Evolutionary conservation across 768 basidiomycete genomes (phyloP).

Genomic region (Boletus sp.): DNA sequence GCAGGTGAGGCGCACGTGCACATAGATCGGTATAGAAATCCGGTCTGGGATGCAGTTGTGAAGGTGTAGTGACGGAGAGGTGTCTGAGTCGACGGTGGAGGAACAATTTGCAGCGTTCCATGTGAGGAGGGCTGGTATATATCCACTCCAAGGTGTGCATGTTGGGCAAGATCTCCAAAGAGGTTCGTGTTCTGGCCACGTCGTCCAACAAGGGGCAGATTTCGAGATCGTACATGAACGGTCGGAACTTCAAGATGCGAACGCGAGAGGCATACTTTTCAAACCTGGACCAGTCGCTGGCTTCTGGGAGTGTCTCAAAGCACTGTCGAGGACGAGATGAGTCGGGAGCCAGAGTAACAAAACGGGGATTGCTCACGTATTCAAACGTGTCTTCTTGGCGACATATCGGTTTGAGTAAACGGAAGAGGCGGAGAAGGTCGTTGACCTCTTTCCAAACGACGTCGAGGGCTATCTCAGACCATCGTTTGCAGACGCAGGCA

Average conservation of each 20-base stretch:
- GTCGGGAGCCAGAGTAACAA: neutral
- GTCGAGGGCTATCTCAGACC: conserved; percentile 59
- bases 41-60: conserved; percentile 7
- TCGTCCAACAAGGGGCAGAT: conserved; percentile 40
- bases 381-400: conserved; percentile 12
- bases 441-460: conserved; percentile 56
- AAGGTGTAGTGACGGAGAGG: conserved; percentile 33
- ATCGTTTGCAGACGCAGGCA: conserved; percentile 55
- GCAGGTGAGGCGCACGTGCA: conserved; percentile 51
- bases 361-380: conserved; percentile 18
- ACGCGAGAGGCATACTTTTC: conserved; percentile 53
- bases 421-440: conserved; percentile 45
- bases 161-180: conserved; percentile 53
- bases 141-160: conserved; percentile 52
- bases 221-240: conserved; percentile 15
- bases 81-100: conserved; percentile 53
- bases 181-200: conserved; percentile 54
- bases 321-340: conserved; percentile 27
- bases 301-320: conserved; percentile 42
- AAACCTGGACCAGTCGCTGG: conserved; percentile 55
- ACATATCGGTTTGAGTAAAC: conserved; percentile 46
- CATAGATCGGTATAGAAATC: conserved; percentile 39
- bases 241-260: conserved; percentile 33
- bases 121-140: conserved; percentile 19
- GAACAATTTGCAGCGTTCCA: conserved; percentile 48